Evolutionary conservation across 192 early-diverging fungal species (phyloP), one percentile per base, ranked within the genome.

Genomic region (Diversispora eburnea): DNA sequence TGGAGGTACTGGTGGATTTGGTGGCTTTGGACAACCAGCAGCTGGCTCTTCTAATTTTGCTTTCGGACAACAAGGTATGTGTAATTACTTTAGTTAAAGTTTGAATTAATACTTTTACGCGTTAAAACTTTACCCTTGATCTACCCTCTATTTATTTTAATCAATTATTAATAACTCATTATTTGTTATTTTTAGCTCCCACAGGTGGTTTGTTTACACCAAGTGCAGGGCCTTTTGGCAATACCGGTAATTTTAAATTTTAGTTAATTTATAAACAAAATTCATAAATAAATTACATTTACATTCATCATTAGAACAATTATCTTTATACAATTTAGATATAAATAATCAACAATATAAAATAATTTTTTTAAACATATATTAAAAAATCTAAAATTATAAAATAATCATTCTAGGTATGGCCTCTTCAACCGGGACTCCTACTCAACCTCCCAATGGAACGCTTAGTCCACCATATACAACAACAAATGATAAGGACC

Each of bases 381-480:
- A 52, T 52, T 52, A 49, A n/a, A 33, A 33, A 33, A 33, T 33
- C 25, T 54, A 54, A 17, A 54, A 54, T 54, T 54, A 13, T 17
- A 17, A 17, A 54, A 4, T 54, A 17, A 54, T 54, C 1, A 54
- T 10, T 54, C 22, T 20, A 58, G 19, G n/a, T 58, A 58, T 20
- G 22, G 22, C 17, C 8, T 8, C 57, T 9, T 58, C 57, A 22
- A 58, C n/a, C 22, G 19, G n/a, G 8, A 59, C 3, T 62, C 67
- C 63, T 73, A 70, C 8, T 25, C 46, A n/a, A 56, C 64, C 51
- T 9, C 76, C 72, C 5, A 83, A 79, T 3, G 88, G 88, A 19
- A 88, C 90, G 3, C 83, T 83, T 12, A 80, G 82, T 39, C 83
- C 88, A 1, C 75, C 84, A 0, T 92, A 83, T 70, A 60, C 84